Base-by-base conservation (phyloP, 78 protist genomes). In the Anaeramoeba flamelloides region DNA sequence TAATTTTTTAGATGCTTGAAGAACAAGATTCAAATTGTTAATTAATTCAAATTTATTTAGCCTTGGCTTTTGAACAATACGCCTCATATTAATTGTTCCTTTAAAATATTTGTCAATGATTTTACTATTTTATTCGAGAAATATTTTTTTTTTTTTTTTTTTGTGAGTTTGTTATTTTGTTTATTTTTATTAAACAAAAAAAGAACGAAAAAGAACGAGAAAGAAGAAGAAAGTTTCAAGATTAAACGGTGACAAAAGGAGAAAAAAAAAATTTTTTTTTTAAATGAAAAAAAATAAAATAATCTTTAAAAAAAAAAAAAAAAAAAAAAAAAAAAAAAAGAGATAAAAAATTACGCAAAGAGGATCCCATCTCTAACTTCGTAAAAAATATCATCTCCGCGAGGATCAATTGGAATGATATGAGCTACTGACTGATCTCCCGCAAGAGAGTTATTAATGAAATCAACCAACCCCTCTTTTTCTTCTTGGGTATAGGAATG, bases 391-490 rank as follows among this genome's bases (percentile, higher is more conserved):
- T 53, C 69, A 26, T 53, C 69, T 53, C 69, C 69, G 34, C 17
- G 34, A 26, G 69, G 8, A 53, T 53, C 69, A 53, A 53, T 53
- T 53, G 69, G 69, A 53, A 53, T 53, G 17, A 53, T 53, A 53
- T 53, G 69, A 26, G 69, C 8, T 26, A 53, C 34, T 17, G 69
- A 53, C 17, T 53, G 8, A 53, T 53, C 69, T 53, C 17, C 69
- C 34, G 69, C 8, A 53, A 53, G 69, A 53, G 69, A 53, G 69
- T 53, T 53, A 53, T 53, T 53, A 53, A 53, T 53, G 17, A 53
- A 53, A 53, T 53, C 69, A 53, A 53, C 69, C 69, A 53, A 53
- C 69, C 69, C 69, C 17, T 53, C 69, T 17, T 53, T 53, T 53
- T 53, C 69, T 53, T 53, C 69, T 26, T 53, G 8, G 17, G 34